Base-by-base conservation (phyloP, 305 asterid species). In the Solanum hybrid region DNA sequence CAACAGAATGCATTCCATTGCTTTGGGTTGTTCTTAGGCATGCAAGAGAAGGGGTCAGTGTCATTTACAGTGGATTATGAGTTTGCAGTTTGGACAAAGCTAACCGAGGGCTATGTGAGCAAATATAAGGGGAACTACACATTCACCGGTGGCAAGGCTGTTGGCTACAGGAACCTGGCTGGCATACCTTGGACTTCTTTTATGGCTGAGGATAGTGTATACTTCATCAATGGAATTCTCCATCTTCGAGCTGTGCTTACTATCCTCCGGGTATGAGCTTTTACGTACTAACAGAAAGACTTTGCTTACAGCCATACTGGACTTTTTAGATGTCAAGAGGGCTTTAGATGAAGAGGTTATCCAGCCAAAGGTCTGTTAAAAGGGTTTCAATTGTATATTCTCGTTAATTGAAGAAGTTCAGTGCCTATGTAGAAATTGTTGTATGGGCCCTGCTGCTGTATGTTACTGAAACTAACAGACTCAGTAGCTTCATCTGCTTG, bases 161-260 rank as follows among this genome's bases (percentile, higher is more conserved):
- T 56, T 45, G 91, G 91, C 17, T 89, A 73, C 64, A 75, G 91
- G 86, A 86, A 89, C 69, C 35, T 89, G 42, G 66, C 77, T 56
- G 91, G 89, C 32, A 36, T 85, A 26, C 88, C 85, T 24, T 89
- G 91, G 91, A 35, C 78, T 86, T 31, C 75, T 6, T 89, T 89
- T 26, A 78, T 76, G 17, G 86, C 86, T 13, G 87, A 89, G 6
- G 89, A 51, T 36, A 84, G 88, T 78, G 27, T 32, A 73, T 89
- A 73, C 86, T 89, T 89, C 64, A 88, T 88, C 11, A 77, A 88
- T 32, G 89, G 89, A 24, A 14, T 88, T 77, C 89, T 88, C 45
- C 89, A 86, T 86, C 87, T 89, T 86, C 88, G 88, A 71, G 89
- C 91, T 56, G 91, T 51, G 91, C 89, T 89, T 8, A 86, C 89